Evolutionary conservation across 495 filamentous ascomycete genomes (phyloP).

Genomic region (Talaromyces adpressus): DNA sequence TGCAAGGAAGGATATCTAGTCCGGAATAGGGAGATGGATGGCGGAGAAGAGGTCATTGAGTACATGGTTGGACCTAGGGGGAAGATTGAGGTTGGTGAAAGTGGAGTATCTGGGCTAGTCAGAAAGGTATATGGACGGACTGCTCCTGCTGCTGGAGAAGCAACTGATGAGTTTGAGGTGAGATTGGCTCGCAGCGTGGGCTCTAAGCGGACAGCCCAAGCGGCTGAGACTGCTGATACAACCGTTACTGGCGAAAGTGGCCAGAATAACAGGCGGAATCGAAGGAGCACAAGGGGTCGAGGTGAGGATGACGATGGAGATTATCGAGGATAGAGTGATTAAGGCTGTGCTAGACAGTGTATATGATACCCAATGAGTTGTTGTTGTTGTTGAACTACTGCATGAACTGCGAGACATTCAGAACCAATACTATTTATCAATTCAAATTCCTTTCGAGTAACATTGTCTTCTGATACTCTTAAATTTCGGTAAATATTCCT

Average conservation of each 20-base stretch:
- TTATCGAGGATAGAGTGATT: neutral
- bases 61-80: slow-evolving; percentile 79
- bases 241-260: neutral
- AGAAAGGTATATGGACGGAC: slow-evolving; percentile 48
- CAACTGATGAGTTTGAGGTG: slow-evolving; percentile 6
- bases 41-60: slow-evolving; percentile 67
- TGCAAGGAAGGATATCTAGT: slow-evolving; percentile 77
- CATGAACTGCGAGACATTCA: neutral
- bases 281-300: slow-evolving; percentile 2
- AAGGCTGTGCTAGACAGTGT: neutral
- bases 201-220: neutral
- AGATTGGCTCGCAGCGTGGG: slow-evolving; percentile 9
- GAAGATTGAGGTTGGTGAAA: slow-evolving; percentile 74
- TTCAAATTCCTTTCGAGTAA: neutral
- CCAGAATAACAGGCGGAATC: neutral
- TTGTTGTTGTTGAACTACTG: neutral
- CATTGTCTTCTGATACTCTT: neutral
- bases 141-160: slow-evolving; percentile 18
- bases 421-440: neutral
- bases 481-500: neutral
- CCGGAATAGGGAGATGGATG: slow-evolving; percentile 57
- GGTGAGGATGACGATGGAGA: slow-evolving; percentile 4
- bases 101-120: slow-evolving; percentile 64
- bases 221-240: neutral
- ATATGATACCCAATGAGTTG: slow-evolving; percentile 5